Conservation (phyloP, 169 alveolate genomes). For the Toxoplasma gondii region DNA sequence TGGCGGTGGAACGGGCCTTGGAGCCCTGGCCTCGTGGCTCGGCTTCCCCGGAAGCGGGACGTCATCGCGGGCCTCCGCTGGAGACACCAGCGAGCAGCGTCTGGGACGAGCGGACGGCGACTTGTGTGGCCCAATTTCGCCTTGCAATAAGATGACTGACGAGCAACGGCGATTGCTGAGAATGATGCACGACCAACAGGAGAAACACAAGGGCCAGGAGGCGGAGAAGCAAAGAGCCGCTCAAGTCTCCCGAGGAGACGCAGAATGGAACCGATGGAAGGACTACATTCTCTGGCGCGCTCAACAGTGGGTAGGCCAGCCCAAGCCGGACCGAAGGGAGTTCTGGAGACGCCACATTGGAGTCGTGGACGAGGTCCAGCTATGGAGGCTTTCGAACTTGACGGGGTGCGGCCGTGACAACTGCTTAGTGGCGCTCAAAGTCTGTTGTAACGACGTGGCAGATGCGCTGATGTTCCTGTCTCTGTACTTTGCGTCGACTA, state of each 20-base stretch:
- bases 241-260: not conserved
- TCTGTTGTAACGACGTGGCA: conserved; percentile 48
- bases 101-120: too few relatives aligned
- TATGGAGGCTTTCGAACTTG: conserved; percentile 37
- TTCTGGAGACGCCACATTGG: conserved; percentile 15
- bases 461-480: conserved; percentile 45
- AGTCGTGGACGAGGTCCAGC: not conserved
- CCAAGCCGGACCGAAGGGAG: not conserved
- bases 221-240: not conserved
- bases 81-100: not conserved
- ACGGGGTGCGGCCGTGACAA: conserved; percentile 56
- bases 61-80: not conserved
- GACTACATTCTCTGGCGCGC: not conserved
- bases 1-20: not conserved
- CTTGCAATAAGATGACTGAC: not conserved
- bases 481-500: conserved; percentile 33
- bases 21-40: not conserved
- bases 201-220: not conserved
- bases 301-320: not conserved
- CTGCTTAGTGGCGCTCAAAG: conserved; percentile 60
- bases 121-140: not conserved
- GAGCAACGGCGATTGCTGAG: not conserved
- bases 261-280: not conserved
- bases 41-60: not conserved
- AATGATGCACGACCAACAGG: conserved; percentile 4